phyloP scores from a whole-genome alignment of 768 basidiomycete species.

The Pulveroboletus sp. region DNA sequence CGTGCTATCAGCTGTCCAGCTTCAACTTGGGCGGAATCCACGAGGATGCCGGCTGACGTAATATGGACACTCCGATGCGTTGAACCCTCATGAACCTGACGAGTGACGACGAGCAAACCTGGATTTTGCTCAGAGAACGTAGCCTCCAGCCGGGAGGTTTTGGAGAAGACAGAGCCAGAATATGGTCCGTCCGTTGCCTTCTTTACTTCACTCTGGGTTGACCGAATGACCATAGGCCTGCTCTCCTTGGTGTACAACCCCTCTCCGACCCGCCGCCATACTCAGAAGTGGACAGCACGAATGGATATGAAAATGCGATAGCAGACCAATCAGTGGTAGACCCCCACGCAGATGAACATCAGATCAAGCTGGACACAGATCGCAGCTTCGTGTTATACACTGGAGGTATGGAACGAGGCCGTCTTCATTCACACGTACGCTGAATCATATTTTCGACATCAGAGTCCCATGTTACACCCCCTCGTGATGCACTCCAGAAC shows the following conservation, averaged over 20 bases:
- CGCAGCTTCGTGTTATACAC: conserved; percentile 93
- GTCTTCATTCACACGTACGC: conserved; percentile 7
- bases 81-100: conserved; percentile 20
- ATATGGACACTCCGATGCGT: conserved; percentile 9
- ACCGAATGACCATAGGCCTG: conserved; percentile 19
- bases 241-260: conserved; percentile 37
- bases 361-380: conserved; percentile 86
- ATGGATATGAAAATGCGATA: conserved; percentile 1
- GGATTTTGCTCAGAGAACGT: conserved; percentile 42
- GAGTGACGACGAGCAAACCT: conserved; percentile 34
- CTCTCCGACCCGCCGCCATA: conserved; percentile 32
- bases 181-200: conserved; percentile 47
- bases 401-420: conserved; percentile 51
- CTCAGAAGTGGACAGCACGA: conserved; percentile 20
- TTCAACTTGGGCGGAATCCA: too few species aligned
- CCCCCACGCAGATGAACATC: conserved; percentile 74
- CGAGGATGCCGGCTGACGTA: too few species aligned
- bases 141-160: conserved; percentile 65
- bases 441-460: conserved; percentile 9
- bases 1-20: too few species aligned
- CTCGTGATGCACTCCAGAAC: conserved; percentile 54
- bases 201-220: conserved; percentile 16
- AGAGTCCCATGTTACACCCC: conserved; percentile 15
- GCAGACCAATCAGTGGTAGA: background rate
- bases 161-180: conserved; percentile 45